Evolutionary conservation across 805 yeast species (phyloP).

Genomic region (Tetrapisispora fleetii): DNA sequence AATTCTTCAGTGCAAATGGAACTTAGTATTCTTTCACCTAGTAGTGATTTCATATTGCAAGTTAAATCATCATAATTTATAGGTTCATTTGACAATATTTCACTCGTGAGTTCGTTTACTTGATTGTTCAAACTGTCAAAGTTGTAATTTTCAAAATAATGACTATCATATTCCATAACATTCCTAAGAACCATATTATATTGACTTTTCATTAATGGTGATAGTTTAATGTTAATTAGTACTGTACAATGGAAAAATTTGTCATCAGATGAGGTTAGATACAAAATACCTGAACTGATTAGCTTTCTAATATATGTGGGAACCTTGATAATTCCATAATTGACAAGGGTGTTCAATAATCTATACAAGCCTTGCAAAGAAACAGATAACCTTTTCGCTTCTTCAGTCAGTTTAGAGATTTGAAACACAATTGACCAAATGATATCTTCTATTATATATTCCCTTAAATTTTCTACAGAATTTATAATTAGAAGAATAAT

Average conservation of each 20-base stretch:
- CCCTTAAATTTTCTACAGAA: conserved; percentile 18
- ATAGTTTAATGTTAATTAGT: conserved; percentile 48
- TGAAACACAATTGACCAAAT: conserved; percentile 30
- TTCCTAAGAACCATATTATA: conserved; percentile 46
- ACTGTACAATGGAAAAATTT: conserved; percentile 45
- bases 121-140: conserved; percentile 25
- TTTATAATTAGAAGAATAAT: conserved; percentile 22
- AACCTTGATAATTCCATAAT: conserved; percentile 36
- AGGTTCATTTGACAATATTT: conserved; percentile 14
- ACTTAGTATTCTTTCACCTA: conserved; percentile 41
- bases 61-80: conserved; percentile 22
- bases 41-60: conserved; percentile 36
- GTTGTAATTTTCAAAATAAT: conserved; percentile 26
- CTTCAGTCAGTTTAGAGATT: conserved; percentile 29
- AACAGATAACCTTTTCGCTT: conserved; percentile 11
- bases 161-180: conserved; percentile 35
- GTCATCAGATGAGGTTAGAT: conserved; percentile 44
- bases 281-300: conserved; percentile 79
- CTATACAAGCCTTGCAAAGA: conserved; percentile 33
- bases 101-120: conserved; percentile 25
- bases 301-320: conserved; percentile 63
- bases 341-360: conserved; percentile 34
- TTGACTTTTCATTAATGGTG: conserved; percentile 40
- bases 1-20: conserved; percentile 31
- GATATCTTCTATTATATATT: conserved; percentile 30